These are phyloP conservation scores for Phytophthora podocarpi DNA, from an alignment of 352 stramenopile species.

Conservation along the genomic window DNA sequence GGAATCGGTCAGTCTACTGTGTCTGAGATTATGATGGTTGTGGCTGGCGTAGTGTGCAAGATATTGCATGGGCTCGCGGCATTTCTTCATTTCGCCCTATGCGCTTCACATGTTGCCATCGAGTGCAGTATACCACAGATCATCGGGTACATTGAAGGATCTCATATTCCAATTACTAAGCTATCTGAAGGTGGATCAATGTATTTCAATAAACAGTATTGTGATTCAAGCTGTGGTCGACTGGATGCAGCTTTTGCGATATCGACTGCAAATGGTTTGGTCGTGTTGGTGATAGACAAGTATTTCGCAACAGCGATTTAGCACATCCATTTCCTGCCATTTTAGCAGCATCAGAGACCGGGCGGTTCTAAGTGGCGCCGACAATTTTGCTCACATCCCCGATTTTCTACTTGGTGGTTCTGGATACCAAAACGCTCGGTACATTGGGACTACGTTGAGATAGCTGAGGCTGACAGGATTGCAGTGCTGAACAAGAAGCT, in stretches of 20 bases:
- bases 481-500: background rate
- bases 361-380: background rate
- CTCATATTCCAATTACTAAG: background rate
- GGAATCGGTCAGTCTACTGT: background rate
- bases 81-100: too few relatives aligned
- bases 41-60: background rate
- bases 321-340: background rate
- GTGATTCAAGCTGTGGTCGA: background rate
- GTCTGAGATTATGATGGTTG: background rate
- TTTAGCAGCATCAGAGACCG: background rate
- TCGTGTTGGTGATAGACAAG: background rate
- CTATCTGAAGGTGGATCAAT: background rate
- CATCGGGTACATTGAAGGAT: slow-evolving; percentile 6
- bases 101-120: background rate
- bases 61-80: too few relatives aligned
- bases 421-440: slow-evolving; percentile 1
- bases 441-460: background rate
- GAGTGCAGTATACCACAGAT: slow-evolving; percentile 7
- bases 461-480: background rate
- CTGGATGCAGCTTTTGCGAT: slow-evolving; percentile 4
- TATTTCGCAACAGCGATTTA: slow-evolving; percentile 2
- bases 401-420: background rate
- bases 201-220: slow-evolving; percentile 11
- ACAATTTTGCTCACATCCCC: background rate
- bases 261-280: slow-evolving; percentile 2